Percentiles rank a stretch among this genome's conserved stretches.
phyloP scores from a whole-genome alignment of 768 basidiomycete genomes.

The Panus rudis region DNA sequence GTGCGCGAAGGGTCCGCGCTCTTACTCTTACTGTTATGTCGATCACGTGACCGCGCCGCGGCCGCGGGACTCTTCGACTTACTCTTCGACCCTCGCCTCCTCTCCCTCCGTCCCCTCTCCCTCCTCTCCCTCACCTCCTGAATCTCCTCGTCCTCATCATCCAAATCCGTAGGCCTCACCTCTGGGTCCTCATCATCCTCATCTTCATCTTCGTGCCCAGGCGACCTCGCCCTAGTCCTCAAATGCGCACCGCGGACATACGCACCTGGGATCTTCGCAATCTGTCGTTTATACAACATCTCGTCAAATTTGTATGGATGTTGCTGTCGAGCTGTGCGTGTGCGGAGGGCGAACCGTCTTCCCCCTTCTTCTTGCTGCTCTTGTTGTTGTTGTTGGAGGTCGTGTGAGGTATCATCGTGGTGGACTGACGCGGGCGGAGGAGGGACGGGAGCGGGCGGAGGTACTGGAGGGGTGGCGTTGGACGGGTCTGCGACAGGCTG shows the following conservation, averaged over 20 bases:
- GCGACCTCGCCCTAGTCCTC: conserved; percentile 8
- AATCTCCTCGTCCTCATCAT: conserved; percentile 4
- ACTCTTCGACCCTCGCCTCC: no score
- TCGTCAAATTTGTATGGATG: conserved; percentile 58
- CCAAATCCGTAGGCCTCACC: conserved; percentile 5
- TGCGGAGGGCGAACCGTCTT: conserved; percentile 49
- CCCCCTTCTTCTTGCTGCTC: not conserved
- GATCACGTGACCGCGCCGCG: no score
- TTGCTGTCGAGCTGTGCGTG: conserved; percentile 47
- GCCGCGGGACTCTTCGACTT: no score
- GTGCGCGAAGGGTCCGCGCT: no score
- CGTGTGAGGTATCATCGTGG: no score
- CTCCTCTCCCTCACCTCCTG: not conserved
- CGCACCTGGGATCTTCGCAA: conserved; percentile 57
- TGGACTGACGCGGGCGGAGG: no score
- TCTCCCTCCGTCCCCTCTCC: not conserved
- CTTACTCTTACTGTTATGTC: no score
- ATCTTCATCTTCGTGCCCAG: not conserved
- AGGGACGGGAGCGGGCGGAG: no score
- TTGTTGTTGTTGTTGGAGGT: not conserved
- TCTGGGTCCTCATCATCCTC: conserved; percentile 7
- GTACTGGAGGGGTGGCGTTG: no score
- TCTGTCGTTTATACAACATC: conserved; percentile 40
- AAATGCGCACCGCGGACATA: conserved; percentile 34
- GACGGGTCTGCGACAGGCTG: not conserved